Base-by-base conservation (phyloP, 192 early-diverging fungal species). In the Entomortierella lignicola region DNA sequence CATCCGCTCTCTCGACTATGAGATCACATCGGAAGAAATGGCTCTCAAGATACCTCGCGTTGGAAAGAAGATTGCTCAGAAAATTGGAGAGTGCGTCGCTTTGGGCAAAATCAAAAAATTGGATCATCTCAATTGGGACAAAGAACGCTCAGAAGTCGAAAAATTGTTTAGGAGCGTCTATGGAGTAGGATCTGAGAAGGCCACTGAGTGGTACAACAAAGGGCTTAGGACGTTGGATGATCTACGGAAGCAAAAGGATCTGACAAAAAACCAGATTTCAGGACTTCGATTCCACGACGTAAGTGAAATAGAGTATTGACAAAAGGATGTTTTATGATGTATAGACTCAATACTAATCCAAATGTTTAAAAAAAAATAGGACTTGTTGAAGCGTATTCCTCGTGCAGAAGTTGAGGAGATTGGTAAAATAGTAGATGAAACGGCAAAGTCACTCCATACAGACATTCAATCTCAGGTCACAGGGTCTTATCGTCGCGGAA, bases 321-420 rank as follows among this genome's bases (percentile, higher is more conserved):
- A 10, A 37, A 37, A 37, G 10, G 34, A 37, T 7, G 10, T 37
- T 4, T 10, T 37, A 37, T 37, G n/a, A n/a, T n/a, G n/a, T n/a
- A n/a, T n/a, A n/a, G n/a, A n/a, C n/a, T n/a, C n/a, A n/a, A n/a
- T n/a, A n/a, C n/a, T n/a, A n/a, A 37, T 37, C 34, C 34, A 37
- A 7, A 37, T 37, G 34, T 37, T 10, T 37, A 37, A 7, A 37
- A 37, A 37, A 37, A 10, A 37, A 37, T 37, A 77, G 72, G 72
- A 77, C 27, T 29, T 77, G 5, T 54, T 55, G 13, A 32, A 55
- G 13, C 31, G 82, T 11, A 84, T 84, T 29, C 72, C 82, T 1
- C 71, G 82, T n/a, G 13, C 52, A 31, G 82, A 84, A 21, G 82
- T 84, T 20, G 81, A 69, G 34, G 30, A 70, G 43, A 72, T 84